Percentiles rank a stretch among this genome's conserved stretches.
These are phyloP conservation scores for Chaetomium strumarium DNA, from an alignment of 2,329 filamentous ascomycete genomes.

Conservation along the genomic window DNA sequence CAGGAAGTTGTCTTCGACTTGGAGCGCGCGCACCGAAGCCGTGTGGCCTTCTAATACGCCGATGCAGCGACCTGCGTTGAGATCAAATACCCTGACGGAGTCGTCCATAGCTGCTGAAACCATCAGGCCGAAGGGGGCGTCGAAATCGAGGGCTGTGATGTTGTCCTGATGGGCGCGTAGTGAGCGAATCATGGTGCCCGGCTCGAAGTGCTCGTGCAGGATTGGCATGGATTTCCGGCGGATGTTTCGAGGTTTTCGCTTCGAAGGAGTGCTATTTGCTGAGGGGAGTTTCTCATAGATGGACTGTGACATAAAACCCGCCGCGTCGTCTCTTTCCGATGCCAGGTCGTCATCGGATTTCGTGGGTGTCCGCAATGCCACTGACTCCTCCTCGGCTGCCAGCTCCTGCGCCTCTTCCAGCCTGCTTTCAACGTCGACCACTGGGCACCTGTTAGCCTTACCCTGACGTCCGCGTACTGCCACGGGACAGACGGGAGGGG, in stretches of 20 bases:
- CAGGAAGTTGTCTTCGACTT: constrained; percentile 92
- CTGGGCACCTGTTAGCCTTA: constrained; percentile 34
- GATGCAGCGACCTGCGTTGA: constrained; percentile 88
- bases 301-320: constrained; percentile 90
- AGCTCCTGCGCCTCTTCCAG: constrained; percentile 57
- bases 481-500: not conserved
- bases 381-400: constrained; percentile 52
- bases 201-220: constrained; percentile 88
- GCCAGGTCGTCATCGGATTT: constrained; percentile 50
- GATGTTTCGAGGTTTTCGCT: constrained; percentile 49
- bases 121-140: constrained; percentile 93
- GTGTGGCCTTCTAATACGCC: constrained; percentile 89
- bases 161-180: constrained; percentile 82
- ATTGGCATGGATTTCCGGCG: constrained; percentile 86
- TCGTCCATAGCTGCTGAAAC: constrained; percentile 90
- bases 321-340: constrained; percentile 43
- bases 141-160: constrained; percentile 89
- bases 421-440: constrained; percentile 56
- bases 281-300: constrained; percentile 87
- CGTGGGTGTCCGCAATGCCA: constrained; percentile 46
- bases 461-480: not conserved
- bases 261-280: constrained; percentile 43
- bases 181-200: constrained; percentile 82
- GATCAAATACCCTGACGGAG: constrained; percentile 90
- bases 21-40: constrained; percentile 84